Evolutionary conservation across 208 protist genomes (phyloP).

Genomic region (Leishmania martiniquensis): DNA sequence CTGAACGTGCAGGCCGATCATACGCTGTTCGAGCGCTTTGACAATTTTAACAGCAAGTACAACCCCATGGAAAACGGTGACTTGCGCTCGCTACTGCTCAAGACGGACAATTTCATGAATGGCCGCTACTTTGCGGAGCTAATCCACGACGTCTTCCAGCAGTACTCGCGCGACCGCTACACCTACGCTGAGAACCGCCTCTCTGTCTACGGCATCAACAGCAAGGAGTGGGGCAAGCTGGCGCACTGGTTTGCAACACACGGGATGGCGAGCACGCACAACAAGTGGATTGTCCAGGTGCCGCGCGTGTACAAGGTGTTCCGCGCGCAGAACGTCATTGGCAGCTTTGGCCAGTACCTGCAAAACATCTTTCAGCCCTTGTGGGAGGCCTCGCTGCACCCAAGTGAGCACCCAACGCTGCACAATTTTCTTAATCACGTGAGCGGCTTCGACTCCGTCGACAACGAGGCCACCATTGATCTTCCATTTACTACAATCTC

Average conservation of each 20-base stretch:
- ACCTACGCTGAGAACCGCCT: constrained; percentile 95
- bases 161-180: constrained; percentile 96
- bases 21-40: constrained; percentile 98
- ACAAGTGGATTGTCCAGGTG: constrained; percentile 99
- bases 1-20: constrained; percentile 97
- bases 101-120: constrained; percentile 99
- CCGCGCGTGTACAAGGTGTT: constrained; percentile 96
- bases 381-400: constrained; percentile 98
- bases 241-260: constrained; percentile 96
- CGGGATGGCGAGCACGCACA: constrained; percentile 95
- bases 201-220: constrained; percentile 92
- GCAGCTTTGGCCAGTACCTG: constrained; percentile 96
- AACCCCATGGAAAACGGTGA: constrained; percentile 96
- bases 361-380: constrained; percentile 99
- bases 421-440: constrained; percentile 97
- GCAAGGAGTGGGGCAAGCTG: constrained; percentile 96
- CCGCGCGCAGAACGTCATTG: constrained; percentile 87
- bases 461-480: constrained; percentile 98
- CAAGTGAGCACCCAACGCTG: constrained; percentile 94
- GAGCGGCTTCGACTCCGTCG: constrained; percentile 98
- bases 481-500: constrained; percentile 75
- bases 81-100: constrained; percentile 97
- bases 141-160: constrained; percentile 95
- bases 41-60: constrained; percentile 99
- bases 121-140: constrained; percentile 98